These are phyloP conservation scores for Heracleum sosnowskyi DNA, from an alignment of 129 eudicot species.

Conservation along the genomic window DNA sequence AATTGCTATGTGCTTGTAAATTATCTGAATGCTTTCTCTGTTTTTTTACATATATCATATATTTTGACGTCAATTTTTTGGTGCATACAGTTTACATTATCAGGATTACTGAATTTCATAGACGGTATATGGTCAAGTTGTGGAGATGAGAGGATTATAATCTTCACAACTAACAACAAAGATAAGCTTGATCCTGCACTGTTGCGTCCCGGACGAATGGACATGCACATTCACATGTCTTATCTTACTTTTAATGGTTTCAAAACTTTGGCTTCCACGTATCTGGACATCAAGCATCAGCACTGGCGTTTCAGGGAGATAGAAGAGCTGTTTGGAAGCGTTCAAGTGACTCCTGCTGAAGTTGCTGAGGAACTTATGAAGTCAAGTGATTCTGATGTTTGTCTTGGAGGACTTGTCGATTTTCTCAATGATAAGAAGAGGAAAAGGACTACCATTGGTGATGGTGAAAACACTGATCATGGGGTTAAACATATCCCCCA, in stretches of 20 bases:
- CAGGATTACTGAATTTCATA: neutral
- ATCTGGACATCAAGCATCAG: neutral
- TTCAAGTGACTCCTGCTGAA: neutral
- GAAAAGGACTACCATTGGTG: neutral
- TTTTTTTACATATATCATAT: too few relatives aligned
- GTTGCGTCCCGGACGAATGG: neutral
- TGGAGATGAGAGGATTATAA: neutral
- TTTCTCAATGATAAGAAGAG: neutral
- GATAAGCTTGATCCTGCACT: neutral
- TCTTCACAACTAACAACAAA: neutral
- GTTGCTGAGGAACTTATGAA: neutral
- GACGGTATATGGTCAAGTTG: neutral
- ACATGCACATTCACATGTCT: neutral
- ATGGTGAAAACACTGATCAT: too few relatives aligned
- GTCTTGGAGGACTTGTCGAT: neutral
- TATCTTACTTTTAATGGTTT: neutral
- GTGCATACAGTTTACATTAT: neutral
- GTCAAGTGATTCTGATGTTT: neutral
- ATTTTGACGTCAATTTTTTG: too few relatives aligned
- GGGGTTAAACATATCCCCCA: neutral
- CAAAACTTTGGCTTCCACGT: neutral
- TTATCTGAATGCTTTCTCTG: too few relatives aligned
- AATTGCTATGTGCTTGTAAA: neutral
- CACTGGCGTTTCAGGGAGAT: neutral
- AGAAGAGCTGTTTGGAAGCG: neutral